Conservation (phyloP, 2,329 filamentous ascomycete species). For the Laburnicola sp. region DNA sequence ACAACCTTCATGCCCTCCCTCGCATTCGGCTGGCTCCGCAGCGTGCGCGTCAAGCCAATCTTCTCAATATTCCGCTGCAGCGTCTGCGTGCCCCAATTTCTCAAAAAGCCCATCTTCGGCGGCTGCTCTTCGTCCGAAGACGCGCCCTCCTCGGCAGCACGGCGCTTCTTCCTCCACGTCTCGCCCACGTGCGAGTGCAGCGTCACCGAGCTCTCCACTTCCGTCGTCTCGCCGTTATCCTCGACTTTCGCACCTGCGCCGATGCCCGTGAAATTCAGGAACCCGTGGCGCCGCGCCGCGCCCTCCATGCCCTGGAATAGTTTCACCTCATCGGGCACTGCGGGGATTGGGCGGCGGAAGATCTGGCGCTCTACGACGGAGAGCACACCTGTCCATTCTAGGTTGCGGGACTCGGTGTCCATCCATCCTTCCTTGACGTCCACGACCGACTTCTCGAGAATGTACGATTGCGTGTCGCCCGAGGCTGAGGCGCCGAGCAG, state of each 20-base stretch:
- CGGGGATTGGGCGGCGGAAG: constrained; percentile 58
- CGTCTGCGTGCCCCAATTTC: constrained; percentile 68
- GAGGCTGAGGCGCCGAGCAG: constrained; percentile 62
- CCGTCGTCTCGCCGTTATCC: constrained; percentile 55
- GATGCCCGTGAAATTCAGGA: constrained; percentile 32
- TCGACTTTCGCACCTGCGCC: constrained; percentile 33
- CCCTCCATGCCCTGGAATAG: constrained; percentile 37
- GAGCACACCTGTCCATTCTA: constrained; percentile 80
- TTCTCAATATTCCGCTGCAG: constrained; percentile 79
- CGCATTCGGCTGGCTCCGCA: constrained; percentile 77
- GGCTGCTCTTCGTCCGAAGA: constrained; percentile 49
- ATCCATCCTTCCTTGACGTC: constrained; percentile 82
- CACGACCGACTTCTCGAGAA: constrained; percentile 77
- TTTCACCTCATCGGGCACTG: constrained; percentile 26
- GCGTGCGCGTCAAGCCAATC: constrained; percentile 75
- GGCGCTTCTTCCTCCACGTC: constrained; percentile 57
- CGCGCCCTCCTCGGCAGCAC: constrained; percentile 46
- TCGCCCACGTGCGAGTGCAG: constrained; percentile 74
- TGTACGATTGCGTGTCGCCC: constrained; percentile 73
- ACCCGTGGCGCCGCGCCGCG: constrained; percentile 36
- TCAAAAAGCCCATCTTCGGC: constrained; percentile 60
- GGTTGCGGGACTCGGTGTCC: constrained; percentile 77
- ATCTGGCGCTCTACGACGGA: constrained; percentile 76
- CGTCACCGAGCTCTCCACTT: constrained; percentile 73
- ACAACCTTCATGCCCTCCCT: constrained; percentile 83